Evolutionary conservation across 805 yeast genomes (phyloP), one percentile per base, ranked within the genome.

Genomic region (Candida easanensis): DNA sequence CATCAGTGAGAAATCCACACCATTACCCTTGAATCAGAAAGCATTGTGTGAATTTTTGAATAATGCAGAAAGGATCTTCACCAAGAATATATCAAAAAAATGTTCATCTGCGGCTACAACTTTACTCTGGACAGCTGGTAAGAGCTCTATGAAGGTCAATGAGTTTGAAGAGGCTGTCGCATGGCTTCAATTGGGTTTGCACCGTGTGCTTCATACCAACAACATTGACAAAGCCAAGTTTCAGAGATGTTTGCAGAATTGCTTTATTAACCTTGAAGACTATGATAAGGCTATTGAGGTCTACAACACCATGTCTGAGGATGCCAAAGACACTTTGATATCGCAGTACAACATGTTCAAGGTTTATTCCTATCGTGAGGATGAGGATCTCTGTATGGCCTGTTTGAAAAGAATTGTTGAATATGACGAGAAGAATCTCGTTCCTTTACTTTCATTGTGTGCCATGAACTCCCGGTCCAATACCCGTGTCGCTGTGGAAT

Each of bases 81-180:
- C 46, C n/a, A 46, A 41, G 21, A 31, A 50, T 0, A 44, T 71
- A 3, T 54, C 67, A 0, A 57, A 53, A 25, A 54, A 56, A 14
- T 53, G 68, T 5, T 43, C 62, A 6, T 58, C 68, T 5, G 56
- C 69, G 33, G 39, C 64, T 5, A 56, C 66, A 0, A 61, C 73
- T 1, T 43, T 71, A 21, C 44, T 71, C 16, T 71, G 74, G 73
- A 70, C 68, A 37, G 41, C 51, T 16, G 73, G 69, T 0, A 68
- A 68, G 31, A 48, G 52, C 15, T 48, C 53, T 15, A 58, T 56
- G 22, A 70, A 60, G 47, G 40, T 34, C 9, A 52, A 49, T 7
- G 42, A 56, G 3, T 50, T 33, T 31, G 20, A 27, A 1, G 56
- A 58, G 17, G 50, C 63, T 6, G 46, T 58, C 11, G 51, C 46